These are phyloP conservation scores for Marchantia paleacea DNA, from an alignment of 225 moss, liverwort and hornwort genomes.

Conservation along the genomic window DNA sequence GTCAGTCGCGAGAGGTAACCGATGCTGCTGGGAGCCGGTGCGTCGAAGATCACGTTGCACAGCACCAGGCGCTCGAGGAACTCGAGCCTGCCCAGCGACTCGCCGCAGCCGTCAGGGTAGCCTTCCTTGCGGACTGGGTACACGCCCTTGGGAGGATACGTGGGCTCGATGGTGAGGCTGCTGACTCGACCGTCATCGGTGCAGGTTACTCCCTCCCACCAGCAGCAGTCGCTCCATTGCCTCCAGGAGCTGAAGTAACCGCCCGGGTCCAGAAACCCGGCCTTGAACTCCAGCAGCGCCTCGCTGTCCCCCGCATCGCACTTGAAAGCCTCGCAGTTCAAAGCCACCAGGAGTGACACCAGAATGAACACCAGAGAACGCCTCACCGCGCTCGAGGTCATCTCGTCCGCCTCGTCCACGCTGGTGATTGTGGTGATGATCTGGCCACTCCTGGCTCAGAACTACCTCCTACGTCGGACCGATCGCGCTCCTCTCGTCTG, in stretches of 20 bases:
- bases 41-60: conserved; percentile 32
- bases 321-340: conserved; percentile 6
- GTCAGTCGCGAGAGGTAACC: conserved; percentile 29
- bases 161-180: conserved; percentile 20
- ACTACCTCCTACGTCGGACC: not conserved
- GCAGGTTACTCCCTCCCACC: conserved; percentile 35
- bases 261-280: conserved; percentile 31
- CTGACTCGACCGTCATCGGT: conserved; percentile 26
- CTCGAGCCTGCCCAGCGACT: conserved; percentile 25
- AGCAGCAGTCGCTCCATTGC: conserved; percentile 22
- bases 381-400: not conserved
- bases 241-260: conserved; percentile 36
- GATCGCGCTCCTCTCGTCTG: not conserved
- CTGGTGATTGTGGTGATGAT: too few relatives aligned
- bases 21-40: conserved; percentile 32
- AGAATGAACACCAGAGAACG: conserved; percentile 4
- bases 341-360: conserved; percentile 7
- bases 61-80: conserved; percentile 23
- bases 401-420: not conserved
- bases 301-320: conserved; percentile 20
- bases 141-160: conserved; percentile 5
- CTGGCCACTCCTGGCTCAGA: not conserved
- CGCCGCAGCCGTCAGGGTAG: conserved; percentile 18
- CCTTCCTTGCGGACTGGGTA: not conserved
- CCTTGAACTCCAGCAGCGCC: conserved; percentile 41